Base-by-base conservation (phyloP, 2,329 filamentous ascomycete species). In the Botrytis sinoallii region DNA sequence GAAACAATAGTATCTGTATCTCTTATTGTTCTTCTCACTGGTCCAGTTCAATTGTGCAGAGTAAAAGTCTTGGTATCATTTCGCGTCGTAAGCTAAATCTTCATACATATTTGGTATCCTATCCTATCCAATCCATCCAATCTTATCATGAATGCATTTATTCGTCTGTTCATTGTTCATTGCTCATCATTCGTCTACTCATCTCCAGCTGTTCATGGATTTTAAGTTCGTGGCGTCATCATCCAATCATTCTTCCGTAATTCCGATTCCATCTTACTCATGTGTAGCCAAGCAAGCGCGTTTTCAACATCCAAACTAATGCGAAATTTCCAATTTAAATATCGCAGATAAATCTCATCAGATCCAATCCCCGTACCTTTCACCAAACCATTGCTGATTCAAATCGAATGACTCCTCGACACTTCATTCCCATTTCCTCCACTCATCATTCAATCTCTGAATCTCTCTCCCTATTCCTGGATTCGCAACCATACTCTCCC, bases 401-500 rank as follows among this genome's bases (percentile, higher is more conserved):
- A 32, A 16, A 32, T 18, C 48, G 3, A 65, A 20, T 40, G 1
- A 8, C 18, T 22, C 25, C 20, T 12, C n/a, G 5, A 60, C 63
- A 44, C 22, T 32, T 75, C 79, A 87, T 79, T 88, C 87, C 84
- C 84, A 86, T 69, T 82, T 81, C 77, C 82, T 84, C 88, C 87
- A 89, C 75, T 86, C 85, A 73, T 84, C 83, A 55, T 83, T 80
- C 73, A 87, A 84, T 78, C 83, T 84, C 77, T 84, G 82, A 77
- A 88, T 79, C 76, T 88, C 85, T 60, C 78, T 80, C 77, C 74
- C 76, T 16, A 70, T 29, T 2, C 40, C 65, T 18, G 71, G 66
- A 69, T 74, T 75, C 14, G 71, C 52, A 38, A 68, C 48, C 70
- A 72, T 68, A 25, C 63, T 68, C 52, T 68, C 70, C 66, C 64